These are phyloP conservation scores for Phytopythium aichiense DNA, from an alignment of 352 stramenopile species.

Conservation along the genomic window DNA sequence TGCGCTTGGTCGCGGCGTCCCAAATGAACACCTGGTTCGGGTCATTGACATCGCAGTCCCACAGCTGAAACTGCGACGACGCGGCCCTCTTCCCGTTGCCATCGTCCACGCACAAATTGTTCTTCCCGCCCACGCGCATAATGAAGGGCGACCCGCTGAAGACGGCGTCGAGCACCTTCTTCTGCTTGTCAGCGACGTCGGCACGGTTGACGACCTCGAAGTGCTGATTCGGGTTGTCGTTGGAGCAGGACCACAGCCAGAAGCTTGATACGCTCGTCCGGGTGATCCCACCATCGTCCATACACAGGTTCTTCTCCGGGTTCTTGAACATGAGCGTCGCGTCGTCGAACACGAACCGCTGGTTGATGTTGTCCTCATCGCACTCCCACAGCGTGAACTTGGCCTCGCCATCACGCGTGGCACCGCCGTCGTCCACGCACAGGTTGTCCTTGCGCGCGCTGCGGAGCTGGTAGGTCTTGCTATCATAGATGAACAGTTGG, in stretches of 20 bases:
- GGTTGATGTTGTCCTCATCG: background rate
- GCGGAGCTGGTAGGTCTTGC: constrained; percentile 9
- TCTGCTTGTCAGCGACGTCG: constrained; percentile 10
- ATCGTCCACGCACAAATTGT: constrained; percentile 18
- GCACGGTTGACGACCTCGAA: constrained; percentile 23
- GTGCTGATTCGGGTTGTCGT: constrained; percentile 31
- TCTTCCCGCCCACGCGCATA: constrained; percentile 12
- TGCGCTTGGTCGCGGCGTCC: constrained; percentile 5
- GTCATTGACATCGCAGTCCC: constrained; percentile 16
- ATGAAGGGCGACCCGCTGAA: constrained; percentile 8
- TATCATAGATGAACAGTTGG: constrained; percentile 26
- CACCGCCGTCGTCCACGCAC: constrained; percentile 7
- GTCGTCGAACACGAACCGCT: constrained; percentile 17
- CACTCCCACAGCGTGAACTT: constrained; percentile 10
- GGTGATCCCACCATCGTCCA: constrained; percentile 24
- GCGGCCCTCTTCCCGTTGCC: constrained; percentile 12
- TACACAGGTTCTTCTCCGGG: constrained; percentile 24
- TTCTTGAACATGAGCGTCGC: constrained; percentile 23
- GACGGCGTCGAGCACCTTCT: constrained; percentile 12
- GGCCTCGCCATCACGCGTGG: constrained; percentile 7
- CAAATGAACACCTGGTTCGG: constrained; percentile 20
- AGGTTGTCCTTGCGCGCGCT: constrained; percentile 9
- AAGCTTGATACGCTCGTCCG: constrained; percentile 12
- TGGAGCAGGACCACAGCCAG: constrained; percentile 9
- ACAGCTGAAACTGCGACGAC: constrained; percentile 12